Conservation (phyloP, 208 protist species). For the Spongospora subterranea region DNA sequence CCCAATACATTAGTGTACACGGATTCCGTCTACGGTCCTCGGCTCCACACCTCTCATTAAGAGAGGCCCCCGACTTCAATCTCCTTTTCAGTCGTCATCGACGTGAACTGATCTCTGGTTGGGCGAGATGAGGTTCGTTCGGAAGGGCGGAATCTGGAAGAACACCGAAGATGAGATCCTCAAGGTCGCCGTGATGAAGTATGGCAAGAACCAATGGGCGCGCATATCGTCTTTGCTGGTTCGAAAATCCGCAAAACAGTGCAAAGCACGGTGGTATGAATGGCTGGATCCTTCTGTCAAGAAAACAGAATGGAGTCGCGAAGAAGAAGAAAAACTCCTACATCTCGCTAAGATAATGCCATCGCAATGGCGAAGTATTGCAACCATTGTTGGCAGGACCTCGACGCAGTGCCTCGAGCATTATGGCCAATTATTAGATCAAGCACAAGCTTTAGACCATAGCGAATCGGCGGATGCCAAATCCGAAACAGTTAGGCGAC, state of each 20-base stretch:
- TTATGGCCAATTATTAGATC: constrained; percentile 94
- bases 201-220: constrained; percentile 94
- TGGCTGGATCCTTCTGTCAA: constrained; percentile 99
- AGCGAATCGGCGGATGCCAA: background rate
- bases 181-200: constrained; percentile 98
- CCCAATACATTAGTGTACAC: too few relatives aligned
- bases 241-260: constrained; percentile 98
- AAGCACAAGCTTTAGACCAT: constrained; percentile 72
- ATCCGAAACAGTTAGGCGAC: constrained; percentile 77
- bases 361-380: constrained; percentile 97
- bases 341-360: constrained; percentile 97
- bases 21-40: too few relatives aligned
- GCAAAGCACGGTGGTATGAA: constrained; percentile 97
- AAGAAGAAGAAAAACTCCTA: constrained; percentile 98
- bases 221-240: constrained; percentile 95
- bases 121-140: constrained; percentile 67
- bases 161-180: constrained; percentile 99
- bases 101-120: too few relatives aligned
- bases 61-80: too few relatives aligned
- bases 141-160: constrained; percentile 97
- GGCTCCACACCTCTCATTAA: too few relatives aligned
- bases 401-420: constrained; percentile 97
- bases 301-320: constrained; percentile 97
- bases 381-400: constrained; percentile 92
- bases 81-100: too few relatives aligned